A percentile compares a stretch with the other conserved stretches of the same genome.
phyloP scores from a whole-genome alignment of 768 basidiomycete species.

The Tricholoma bakamatsutake region DNA sequence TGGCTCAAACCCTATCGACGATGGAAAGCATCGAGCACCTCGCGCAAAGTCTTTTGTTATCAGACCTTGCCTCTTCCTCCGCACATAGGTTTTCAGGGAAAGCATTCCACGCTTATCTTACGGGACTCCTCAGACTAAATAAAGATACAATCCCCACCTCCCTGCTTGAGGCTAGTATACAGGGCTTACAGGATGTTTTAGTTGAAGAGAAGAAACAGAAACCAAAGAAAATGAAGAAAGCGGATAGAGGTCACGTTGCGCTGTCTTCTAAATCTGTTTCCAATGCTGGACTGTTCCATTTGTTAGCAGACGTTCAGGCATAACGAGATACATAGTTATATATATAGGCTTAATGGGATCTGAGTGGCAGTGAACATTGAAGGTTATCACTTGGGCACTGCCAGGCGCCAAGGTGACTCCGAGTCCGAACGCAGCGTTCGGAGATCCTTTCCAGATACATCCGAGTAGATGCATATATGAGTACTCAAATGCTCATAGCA shows the following conservation, averaged over 20 bases:
- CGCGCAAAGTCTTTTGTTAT: conserved; percentile 55
- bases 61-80: conserved; percentile 38
- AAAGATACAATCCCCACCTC: conserved; percentile 21
- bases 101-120: conserved; percentile 50
- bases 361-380: too few relatives aligned
- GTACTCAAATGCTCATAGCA: too few relatives aligned
- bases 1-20: conserved; percentile 56
- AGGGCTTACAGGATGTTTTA: conserved; percentile 44
- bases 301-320: conserved; percentile 35
- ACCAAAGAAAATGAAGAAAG: conserved; percentile 26
- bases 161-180: conserved; percentile 42
- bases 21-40: conserved; percentile 57
- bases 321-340: conserved; percentile 6
- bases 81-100: conserved; percentile 52
- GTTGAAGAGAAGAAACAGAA: conserved; percentile 42
- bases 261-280: conserved; percentile 1
- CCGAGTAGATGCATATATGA: too few relatives aligned
- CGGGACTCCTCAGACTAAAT: conserved; percentile 19
- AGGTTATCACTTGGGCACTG: too few relatives aligned
- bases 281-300: conserved; percentile 28
- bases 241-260: conserved; percentile 1
- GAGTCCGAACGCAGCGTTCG: too few relatives aligned
- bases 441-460: too few relatives aligned
- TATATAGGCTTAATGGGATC: too few relatives aligned
- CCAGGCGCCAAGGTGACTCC: too few relatives aligned